Base-by-base conservation (phyloP, 805 yeast genomes). In the Zygotorulaspora chibaensis region DNA sequence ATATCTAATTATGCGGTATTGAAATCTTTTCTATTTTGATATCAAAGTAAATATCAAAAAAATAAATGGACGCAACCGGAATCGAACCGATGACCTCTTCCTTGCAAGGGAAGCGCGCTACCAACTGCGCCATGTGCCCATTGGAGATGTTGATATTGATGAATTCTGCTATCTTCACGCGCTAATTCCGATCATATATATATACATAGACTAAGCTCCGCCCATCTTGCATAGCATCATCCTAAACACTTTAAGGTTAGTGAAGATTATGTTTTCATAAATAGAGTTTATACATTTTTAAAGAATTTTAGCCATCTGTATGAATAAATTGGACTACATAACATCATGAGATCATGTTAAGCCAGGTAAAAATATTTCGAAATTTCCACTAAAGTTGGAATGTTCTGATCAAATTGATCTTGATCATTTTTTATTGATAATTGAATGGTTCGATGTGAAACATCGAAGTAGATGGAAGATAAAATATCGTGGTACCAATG, bases 51-150 rank as follows among this genome's bases (percentile, higher is more conserved):
- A 10, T 31, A 31, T 10, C 10, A 11, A 9, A 9, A 42, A 42
- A 38, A 42, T 39, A 34, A 36, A 53, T 77, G 83, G 83, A 77
- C 83, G 82, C 76, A 81, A 76, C 78, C 74, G 84, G 84, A 79
- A 67, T 79, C 83, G 84, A 80, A 80, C 84, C 83, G 73, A 70
- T 76, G 84, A 79, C 84, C 84, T 80, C 74, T 73, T 71, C 76
- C 85, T 76, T 80, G 84, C 84, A 78, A 79, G 80, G 84, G 80
- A 73, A 72, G 74, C 83, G 84, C 83, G 83, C 83, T 79, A 79
- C 84, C 84, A 79, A 78, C 84, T 79, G 75, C 83, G 83, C 84
- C 82, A 79, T 81, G 50, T 45, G 56, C 56, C 56, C 56, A 31
- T 3, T 13, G 30, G 4, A 8, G 5, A 1, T 18, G 25, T 18